These are phyloP conservation scores for Cornus florida DNA, from an alignment of 148 eudicot genomes.

Conservation along the genomic window DNA sequence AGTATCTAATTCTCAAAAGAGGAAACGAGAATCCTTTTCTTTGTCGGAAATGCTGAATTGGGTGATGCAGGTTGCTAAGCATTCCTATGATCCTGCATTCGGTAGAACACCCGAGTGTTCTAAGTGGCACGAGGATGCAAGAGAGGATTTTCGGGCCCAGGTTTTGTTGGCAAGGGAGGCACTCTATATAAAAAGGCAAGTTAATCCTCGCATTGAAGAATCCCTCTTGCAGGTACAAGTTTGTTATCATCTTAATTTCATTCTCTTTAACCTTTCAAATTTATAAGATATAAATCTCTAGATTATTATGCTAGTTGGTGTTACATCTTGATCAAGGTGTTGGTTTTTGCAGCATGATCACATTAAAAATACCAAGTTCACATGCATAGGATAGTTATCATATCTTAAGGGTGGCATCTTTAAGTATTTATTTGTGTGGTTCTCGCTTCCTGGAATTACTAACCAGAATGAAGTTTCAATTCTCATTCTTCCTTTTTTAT, in stretches of 20 bases:
- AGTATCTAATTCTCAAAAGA: slow-evolving; percentile 45
- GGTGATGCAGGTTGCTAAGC: slow-evolving; percentile 55
- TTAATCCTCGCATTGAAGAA: slow-evolving; percentile 28
- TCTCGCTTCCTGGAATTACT: neutral
- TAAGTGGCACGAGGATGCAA: slow-evolving; percentile 35
- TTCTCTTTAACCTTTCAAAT: neutral
- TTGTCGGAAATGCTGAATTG: slow-evolving; percentile 57
- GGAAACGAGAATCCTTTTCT: slow-evolving; percentile 45
- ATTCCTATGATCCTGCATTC: slow-evolving; percentile 42
- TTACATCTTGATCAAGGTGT: slow-evolving; percentile 1
- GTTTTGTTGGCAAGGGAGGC: slow-evolving; percentile 60
- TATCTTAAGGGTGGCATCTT: neutral
- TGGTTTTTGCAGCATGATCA: slow-evolving; percentile 13
- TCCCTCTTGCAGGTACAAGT: slow-evolving; percentile 44
- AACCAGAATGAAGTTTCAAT: neutral
- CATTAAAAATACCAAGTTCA: neutral
- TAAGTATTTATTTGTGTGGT: slow-evolving; percentile 1
- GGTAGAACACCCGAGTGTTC: slow-evolving; percentile 37
- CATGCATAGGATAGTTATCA: neutral
- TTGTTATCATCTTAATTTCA: slow-evolving; percentile 8
- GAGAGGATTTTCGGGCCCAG: slow-evolving; percentile 35
- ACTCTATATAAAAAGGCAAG: slow-evolving; percentile 33
- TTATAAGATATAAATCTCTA: neutral
- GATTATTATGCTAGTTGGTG: neutral
- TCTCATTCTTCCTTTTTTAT: neutral